These are phyloP conservation scores for Pterocarpus santalinus DNA, from an alignment of 306 rosid genomes.

Conservation along the genomic window DNA sequence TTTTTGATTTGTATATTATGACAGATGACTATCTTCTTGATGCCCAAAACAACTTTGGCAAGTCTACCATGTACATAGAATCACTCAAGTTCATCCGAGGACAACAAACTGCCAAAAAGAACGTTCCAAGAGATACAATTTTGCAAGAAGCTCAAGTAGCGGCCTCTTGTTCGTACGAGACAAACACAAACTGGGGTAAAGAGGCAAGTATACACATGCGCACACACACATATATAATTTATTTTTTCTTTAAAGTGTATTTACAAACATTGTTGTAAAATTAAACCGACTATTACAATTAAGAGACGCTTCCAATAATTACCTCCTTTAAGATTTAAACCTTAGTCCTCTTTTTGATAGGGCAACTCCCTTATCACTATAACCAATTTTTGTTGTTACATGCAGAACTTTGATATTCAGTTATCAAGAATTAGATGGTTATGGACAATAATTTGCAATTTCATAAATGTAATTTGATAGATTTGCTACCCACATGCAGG, in stretches of 20 bases:
- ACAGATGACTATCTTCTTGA: slow-evolving; percentile 47
- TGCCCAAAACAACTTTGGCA: slow-evolving; percentile 48
- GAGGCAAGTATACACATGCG: slow-evolving; percentile 46
- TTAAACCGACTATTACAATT: too few species aligned
- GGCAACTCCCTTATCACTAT: too few species aligned
- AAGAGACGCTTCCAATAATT: too few species aligned
- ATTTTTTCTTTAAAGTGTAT: too few species aligned
- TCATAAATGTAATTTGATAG: neutral
- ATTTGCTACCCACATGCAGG: slow-evolving; percentile 12
- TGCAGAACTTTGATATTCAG: neutral
- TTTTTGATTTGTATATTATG: neutral
- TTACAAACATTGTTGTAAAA: too few species aligned
- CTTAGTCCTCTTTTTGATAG: too few species aligned
- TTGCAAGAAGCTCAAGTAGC: slow-evolving; percentile 49
- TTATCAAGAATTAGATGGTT: neutral
- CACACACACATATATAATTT: neutral
- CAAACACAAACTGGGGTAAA: slow-evolving; percentile 56
- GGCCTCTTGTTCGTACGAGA: slow-evolving; percentile 55
- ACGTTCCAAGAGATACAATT: slow-evolving; percentile 21
- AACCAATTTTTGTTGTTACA: too few species aligned
- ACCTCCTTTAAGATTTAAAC: too few species aligned
- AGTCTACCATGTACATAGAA: slow-evolving; percentile 44
- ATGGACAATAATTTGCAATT: neutral
- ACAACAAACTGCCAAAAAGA: slow-evolving; percentile 12
- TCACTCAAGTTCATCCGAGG: slow-evolving; percentile 47